phyloP scores from a whole-genome alignment of 2,329 filamentous ascomycete species.

The Fusarium poae region DNA sequence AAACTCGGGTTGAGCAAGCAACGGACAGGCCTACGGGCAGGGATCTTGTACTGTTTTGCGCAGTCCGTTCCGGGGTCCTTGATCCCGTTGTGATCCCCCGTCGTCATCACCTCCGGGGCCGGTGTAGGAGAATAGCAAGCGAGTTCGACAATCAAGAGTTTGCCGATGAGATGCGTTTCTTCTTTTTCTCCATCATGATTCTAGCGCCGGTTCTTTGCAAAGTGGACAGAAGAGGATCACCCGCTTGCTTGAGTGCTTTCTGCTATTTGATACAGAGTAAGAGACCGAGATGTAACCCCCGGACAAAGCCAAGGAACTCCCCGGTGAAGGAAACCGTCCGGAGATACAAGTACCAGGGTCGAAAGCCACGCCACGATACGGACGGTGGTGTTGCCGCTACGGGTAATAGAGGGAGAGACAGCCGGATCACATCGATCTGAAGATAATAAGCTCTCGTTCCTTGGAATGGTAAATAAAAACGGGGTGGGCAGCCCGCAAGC shows the following conservation, averaged over 20 bases:
- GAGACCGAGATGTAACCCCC: conserved; percentile 44
- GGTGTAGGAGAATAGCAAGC: conserved; percentile 27
- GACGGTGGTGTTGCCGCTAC: conserved; percentile 28
- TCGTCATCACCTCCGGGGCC: conserved; percentile 42
- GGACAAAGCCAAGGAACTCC: conserved; percentile 39
- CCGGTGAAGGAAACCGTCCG: conserved; percentile 42
- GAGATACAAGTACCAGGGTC: conserved; percentile 39
- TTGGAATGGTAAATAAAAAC: conserved; percentile 45
- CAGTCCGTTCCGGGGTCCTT: conserved; percentile 38
- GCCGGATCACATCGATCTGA: background rate
- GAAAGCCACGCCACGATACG: conserved; percentile 21
- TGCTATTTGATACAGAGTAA: conserved; percentile 31
- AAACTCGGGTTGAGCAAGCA: conserved; percentile 48
- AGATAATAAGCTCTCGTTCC: conserved; percentile 21
- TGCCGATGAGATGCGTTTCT: conserved; percentile 2
- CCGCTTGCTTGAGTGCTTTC: background rate
- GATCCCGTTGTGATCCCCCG: conserved; percentile 43
- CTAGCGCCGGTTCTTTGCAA: conserved; percentile 18
- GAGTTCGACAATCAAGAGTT: conserved; percentile 16
- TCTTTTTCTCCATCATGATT: conserved; percentile 11
- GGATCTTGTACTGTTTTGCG: conserved; percentile 40
- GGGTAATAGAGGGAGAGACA: conserved; percentile 10
- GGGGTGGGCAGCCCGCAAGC: conserved; percentile 39
- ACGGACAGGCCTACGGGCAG: conserved; percentile 43
- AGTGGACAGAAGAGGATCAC: background rate